A percentile compares a stretch with the other conserved stretches of the same genome.
phyloP scores from a whole-genome alignment of 2,329 filamentous ascomycete species.

The Colletotrichum sp. region DNA sequence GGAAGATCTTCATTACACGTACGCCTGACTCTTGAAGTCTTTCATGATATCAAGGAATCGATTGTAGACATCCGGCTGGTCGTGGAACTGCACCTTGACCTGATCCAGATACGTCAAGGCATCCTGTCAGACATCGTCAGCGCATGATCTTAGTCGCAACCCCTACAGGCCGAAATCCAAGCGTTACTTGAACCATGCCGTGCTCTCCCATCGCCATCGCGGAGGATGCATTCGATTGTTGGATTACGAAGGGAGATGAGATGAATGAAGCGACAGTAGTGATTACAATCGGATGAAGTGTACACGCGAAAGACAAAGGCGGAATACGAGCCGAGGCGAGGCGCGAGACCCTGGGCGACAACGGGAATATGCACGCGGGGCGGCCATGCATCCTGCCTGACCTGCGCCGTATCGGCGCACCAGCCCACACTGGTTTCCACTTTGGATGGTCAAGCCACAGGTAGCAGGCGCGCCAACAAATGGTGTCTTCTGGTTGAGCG shows the following conservation, averaged over 20 bases:
- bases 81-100: conserved; percentile 96
- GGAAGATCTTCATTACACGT: conserved; percentile 41
- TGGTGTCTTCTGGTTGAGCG: background rate
- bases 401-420: conserved; percentile 18
- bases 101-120: conserved; percentile 97
- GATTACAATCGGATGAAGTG: background rate
- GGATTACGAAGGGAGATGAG: background rate
- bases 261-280: background rate
- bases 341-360: background rate
- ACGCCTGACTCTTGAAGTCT: conserved; percentile 98
- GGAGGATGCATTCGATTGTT: background rate
- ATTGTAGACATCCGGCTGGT: conserved; percentile 97
- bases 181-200: conserved; percentile 14
- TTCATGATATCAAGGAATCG: conserved; percentile 99
- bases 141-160: background rate
- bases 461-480: background rate
- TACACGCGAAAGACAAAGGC: background rate
- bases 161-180: background rate
- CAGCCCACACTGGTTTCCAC: conserved; percentile 21
- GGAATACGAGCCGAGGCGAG: background rate
- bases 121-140: conserved; percentile 42
- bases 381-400: conserved; percentile 6
- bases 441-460: conserved; percentile 17
- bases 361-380: conserved; percentile 6
- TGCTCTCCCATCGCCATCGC: conserved; percentile 4